Percentiles rank a stretch among this genome's conserved stretches.
phyloP scores from a whole-genome alignment of 2,329 filamentous ascomycete genomes.

The Pyrenophora seminiperda region DNA sequence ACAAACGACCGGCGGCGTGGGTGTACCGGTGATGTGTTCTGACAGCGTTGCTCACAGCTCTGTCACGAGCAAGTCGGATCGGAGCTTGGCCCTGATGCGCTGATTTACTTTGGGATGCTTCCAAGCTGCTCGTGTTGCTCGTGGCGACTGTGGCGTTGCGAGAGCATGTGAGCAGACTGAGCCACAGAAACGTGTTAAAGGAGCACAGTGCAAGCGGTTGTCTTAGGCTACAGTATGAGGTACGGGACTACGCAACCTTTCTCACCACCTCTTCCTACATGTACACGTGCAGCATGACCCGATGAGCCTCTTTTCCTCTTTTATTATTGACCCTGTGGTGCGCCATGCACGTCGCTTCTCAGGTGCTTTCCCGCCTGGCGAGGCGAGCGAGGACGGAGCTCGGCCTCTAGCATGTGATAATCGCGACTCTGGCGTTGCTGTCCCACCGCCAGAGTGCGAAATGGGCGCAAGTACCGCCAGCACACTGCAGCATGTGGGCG shows the following conservation, averaged over 20 bases:
- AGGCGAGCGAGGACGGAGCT: conserved; percentile 22
- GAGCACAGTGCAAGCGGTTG: conserved; percentile 17
- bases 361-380: conserved; percentile 24
- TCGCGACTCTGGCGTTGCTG: conserved; percentile 13
- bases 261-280: not conserved
- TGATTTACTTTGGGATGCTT: not conserved
- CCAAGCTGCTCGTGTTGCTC: too few relatives aligned
- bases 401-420: conserved; percentile 38
- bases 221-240: not conserved
- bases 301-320: conserved; percentile 50
- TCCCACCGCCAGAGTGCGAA: conserved; percentile 13
- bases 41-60: not conserved
- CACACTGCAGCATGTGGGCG: conserved; percentile 5
- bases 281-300: conserved; percentile 24
- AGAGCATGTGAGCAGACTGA: conserved; percentile 13
- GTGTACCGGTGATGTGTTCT: not conserved
- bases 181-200: conserved; percentile 15
- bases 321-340: conserved; percentile 49
- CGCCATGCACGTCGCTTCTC: conserved; percentile 49
- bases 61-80: too few relatives aligned
- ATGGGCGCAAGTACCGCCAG: conserved; percentile 11
- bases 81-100: too few relatives aligned
- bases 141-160: conserved; percentile 16
- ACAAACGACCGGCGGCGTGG: not conserved
- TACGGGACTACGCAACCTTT: not conserved